phyloP scores from a whole-genome alignment of 192 early-diverging fungal species.

The Linnemannia schmuckeri region DNA sequence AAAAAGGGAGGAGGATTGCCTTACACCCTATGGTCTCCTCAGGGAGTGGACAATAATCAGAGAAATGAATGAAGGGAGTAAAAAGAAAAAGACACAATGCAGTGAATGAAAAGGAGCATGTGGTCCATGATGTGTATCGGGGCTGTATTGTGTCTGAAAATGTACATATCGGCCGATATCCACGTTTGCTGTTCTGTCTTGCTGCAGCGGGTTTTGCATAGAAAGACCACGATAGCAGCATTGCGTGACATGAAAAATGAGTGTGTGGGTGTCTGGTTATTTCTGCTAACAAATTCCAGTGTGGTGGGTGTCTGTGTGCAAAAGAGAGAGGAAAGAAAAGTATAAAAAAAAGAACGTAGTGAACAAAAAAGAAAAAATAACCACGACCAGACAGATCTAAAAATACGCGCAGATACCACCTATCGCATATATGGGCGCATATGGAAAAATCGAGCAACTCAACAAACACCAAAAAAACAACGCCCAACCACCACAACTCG shows the following conservation, averaged over 20 bases:
- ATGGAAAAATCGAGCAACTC: background rate
- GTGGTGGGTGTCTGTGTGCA: background rate
- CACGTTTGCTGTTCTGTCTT: background rate
- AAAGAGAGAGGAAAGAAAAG: background rate
- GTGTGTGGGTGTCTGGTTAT: background rate
- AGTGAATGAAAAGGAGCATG: too few relatives aligned
- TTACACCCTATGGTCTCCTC: background rate
- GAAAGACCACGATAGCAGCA: too few relatives aligned
- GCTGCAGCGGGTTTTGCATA: background rate
- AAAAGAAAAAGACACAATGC: background rate
- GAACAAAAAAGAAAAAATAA: background rate
- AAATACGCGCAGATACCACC: conserved; percentile 12
- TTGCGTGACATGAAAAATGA: too few relatives aligned
- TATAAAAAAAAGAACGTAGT: background rate
- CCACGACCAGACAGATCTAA: background rate
- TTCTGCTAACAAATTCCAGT: conserved; percentile 13
- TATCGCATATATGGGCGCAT: background rate
- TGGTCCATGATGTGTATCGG: too few relatives aligned
- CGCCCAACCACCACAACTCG: background rate
- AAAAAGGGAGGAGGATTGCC: background rate
- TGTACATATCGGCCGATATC: too few relatives aligned
- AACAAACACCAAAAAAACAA: background rate
- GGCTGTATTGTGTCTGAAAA: too few relatives aligned
- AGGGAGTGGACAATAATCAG: background rate
- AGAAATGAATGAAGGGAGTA: background rate